Percentiles rank a stretch among this genome's conserved stretches.
These are phyloP conservation scores for Prunus mira DNA, from an alignment of 306 rosid genomes.

Conservation along the genomic window DNA sequence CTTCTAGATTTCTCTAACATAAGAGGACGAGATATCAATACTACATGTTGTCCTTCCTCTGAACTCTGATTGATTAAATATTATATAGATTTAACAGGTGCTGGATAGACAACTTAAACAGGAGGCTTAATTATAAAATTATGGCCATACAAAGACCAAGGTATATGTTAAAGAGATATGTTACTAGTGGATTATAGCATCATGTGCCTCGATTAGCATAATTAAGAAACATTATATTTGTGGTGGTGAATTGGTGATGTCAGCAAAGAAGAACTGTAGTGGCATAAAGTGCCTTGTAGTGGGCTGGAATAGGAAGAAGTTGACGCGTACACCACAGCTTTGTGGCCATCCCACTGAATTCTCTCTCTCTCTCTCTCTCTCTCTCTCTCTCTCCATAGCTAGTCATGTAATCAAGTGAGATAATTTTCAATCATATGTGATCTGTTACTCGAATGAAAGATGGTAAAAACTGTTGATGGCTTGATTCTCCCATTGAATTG, in stretches of 20 bases:
- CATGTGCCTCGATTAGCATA: slow-evolving; percentile 36
- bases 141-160: slow-evolving; percentile 23
- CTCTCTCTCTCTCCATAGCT: not conserved
- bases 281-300: slow-evolving; percentile 1
- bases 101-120: not conserved
- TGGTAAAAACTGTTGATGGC: too few relatives aligned
- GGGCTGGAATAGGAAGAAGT: slow-evolving; percentile 10
- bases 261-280: slow-evolving; percentile 11
- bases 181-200: slow-evolving; percentile 43
- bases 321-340: slow-evolving; percentile 6
- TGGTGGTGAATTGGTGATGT: slow-evolving; percentile 29
- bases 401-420: too few relatives aligned
- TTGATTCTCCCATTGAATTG: too few relatives aligned
- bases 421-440: too few relatives aligned
- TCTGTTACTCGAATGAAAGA: too few relatives aligned
- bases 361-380: slow-evolving; percentile 26
- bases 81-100: slow-evolving; percentile 8
- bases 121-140: not conserved
- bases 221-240: slow-evolving; percentile 28
- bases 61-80: not conserved
- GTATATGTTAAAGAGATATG: slow-evolving; percentile 29
- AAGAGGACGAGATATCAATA: not conserved
- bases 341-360: slow-evolving; percentile 46
- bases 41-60: not conserved
- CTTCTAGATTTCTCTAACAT: not conserved